Percentiles rank a stretch among this genome's conserved stretches.
phyloP scores from a whole-genome alignment of 805 yeast species.

The Zygotorulaspora sp. region DNA sequence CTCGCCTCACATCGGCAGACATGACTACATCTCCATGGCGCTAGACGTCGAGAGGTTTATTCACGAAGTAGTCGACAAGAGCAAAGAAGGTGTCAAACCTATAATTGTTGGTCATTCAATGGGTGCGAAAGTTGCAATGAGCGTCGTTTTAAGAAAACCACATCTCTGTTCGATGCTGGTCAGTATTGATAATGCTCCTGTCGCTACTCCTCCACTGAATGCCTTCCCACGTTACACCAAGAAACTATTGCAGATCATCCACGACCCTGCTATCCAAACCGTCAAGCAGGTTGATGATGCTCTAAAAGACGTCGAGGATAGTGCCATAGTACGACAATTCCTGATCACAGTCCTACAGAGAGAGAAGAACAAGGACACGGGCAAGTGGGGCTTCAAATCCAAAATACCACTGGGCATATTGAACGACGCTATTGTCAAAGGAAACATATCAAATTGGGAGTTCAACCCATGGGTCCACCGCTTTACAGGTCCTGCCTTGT shows the following conservation, averaged over 20 bases:
- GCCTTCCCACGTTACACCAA: slow-evolving; percentile 64
- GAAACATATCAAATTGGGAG: slow-evolving; percentile 73
- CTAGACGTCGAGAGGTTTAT: slow-evolving; percentile 81
- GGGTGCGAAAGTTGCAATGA: slow-evolving; percentile 97
- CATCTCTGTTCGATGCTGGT: slow-evolving; percentile 57
- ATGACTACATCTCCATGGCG: slow-evolving; percentile 77
- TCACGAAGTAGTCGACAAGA: slow-evolving; percentile 37
- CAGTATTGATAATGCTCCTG: slow-evolving; percentile 88
- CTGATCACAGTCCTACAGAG: slow-evolving; percentile 45
- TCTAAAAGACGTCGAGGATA: slow-evolving; percentile 58
- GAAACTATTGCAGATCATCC: slow-evolving; percentile 55
- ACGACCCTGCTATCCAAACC: slow-evolving; percentile 41
- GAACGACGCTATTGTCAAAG: slow-evolving; percentile 58
- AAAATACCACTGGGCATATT: slow-evolving; percentile 67
- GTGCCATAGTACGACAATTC: slow-evolving; percentile 64
- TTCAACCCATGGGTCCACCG: slow-evolving; percentile 49
- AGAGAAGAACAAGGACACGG: slow-evolving; percentile 26
- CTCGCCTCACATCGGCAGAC: slow-evolving; percentile 71
- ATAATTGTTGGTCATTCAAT: slow-evolving; percentile 77
- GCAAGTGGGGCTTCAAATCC: slow-evolving; percentile 30
- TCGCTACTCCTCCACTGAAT: slow-evolving; percentile 52
- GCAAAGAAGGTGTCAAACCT: slow-evolving; percentile 40
- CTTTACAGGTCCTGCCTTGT: slow-evolving; percentile 69
- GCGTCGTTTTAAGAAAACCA: slow-evolving; percentile 65
- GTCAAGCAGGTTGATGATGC: slow-evolving; percentile 65